Conservation (phyloP, 495 filamentous ascomycete species). For the Penicillium samsonianum region DNA sequence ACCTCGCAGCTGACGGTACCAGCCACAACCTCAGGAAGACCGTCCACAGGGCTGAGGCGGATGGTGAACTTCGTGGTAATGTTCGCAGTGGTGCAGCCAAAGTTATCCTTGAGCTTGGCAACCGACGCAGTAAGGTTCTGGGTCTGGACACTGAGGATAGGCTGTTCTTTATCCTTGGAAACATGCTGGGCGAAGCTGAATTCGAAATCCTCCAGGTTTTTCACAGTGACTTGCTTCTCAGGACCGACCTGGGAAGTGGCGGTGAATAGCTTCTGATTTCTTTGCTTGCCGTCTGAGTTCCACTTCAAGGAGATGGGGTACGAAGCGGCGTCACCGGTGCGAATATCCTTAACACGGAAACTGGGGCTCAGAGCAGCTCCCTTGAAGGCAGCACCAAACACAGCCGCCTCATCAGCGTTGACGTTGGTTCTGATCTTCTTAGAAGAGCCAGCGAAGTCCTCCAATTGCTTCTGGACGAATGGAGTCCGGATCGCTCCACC, state of each 20-base stretch:
- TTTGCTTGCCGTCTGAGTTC: constrained; percentile 59
- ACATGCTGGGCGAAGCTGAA: constrained; percentile 77
- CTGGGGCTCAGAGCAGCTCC: constrained; percentile 87
- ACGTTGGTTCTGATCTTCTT: constrained; percentile 90
- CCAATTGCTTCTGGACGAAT: constrained; percentile 88
- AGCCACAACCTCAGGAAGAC: constrained; percentile 77
- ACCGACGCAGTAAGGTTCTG: constrained; percentile 84
- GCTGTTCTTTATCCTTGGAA: constrained; percentile 41
- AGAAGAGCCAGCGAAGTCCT: constrained; percentile 66
- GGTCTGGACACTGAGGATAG: constrained; percentile 61
- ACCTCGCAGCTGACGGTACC: constrained; percentile 84
- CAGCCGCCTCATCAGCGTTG: constrained; percentile 95
- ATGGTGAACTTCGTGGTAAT: constrained; percentile 79
- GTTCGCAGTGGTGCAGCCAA: constrained; percentile 72
- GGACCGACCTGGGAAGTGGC: constrained; percentile 72
- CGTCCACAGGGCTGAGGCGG: constrained; percentile 68
- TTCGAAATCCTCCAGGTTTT: constrained; percentile 81
- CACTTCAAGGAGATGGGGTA: constrained; percentile 76
- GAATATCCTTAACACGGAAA: constrained; percentile 97
- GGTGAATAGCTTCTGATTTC: constrained; percentile 76
- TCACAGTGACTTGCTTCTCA: constrained; percentile 85
- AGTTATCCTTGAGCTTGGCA: constrained; percentile 68
- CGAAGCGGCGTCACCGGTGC: constrained; percentile 67
- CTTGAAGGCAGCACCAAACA: constrained; percentile 95
- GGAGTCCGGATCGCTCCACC: constrained; percentile 90